These are phyloP conservation scores for Centella asiatica DNA, from an alignment of 129 eudicot genomes.

Conservation along the genomic window DNA sequence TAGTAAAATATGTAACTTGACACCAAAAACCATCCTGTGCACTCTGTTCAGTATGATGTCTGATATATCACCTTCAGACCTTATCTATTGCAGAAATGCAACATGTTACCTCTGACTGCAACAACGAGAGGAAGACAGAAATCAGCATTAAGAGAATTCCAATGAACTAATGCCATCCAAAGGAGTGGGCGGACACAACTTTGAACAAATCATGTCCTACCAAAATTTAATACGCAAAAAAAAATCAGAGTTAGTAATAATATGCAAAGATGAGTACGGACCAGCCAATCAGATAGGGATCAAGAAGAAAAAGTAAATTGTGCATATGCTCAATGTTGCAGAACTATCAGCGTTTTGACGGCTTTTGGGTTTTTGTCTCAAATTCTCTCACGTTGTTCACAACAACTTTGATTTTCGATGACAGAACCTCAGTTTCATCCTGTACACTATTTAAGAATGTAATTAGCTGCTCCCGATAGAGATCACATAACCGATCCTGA, in stretches of 20 bases:
- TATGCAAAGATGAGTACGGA: neutral
- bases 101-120: neutral
- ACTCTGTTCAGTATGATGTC: neutral
- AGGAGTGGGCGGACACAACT: too few species aligned
- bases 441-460: conserved; percentile 35
- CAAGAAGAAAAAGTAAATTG: neutral
- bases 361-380: conserved; percentile 27
- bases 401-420: conserved; percentile 38
- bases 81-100: neutral
- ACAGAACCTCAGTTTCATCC: conserved; percentile 31
- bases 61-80: neutral
- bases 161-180: neutral
- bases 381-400: conserved; percentile 39
- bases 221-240: too few species aligned
- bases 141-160: neutral
- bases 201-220: too few species aligned
- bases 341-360: conserved; percentile 1
- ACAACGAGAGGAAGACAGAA: neutral
- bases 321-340: conserved; percentile 7
- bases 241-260: too few species aligned
- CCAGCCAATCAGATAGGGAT: neutral
- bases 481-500: conserved; percentile 46
- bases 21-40: neutral
- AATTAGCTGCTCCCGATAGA: conserved; percentile 34
- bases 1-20: neutral